Conservation (phyloP, 2,329 filamentous ascomycete genomes). For the Apiospora koreana region DNA sequence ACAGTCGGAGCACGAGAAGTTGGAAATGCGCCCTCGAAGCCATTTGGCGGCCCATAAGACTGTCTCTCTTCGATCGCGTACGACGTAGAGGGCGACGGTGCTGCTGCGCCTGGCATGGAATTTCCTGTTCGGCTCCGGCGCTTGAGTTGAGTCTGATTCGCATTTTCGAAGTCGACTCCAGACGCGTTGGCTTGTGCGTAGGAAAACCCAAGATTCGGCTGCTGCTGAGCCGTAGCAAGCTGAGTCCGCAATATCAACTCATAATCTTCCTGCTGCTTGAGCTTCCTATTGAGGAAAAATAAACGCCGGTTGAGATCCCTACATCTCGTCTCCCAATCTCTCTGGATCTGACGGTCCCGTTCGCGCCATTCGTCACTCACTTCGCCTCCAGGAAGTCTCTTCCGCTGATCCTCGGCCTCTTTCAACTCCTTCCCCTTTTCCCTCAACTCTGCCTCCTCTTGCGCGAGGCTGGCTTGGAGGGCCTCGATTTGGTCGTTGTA, state of each 20-base stretch:
- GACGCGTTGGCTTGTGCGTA: constrained; percentile 48
- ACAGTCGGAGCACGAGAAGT: constrained; percentile 37
- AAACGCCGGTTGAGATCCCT: constrained; percentile 54
- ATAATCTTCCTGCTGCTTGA: constrained; percentile 43
- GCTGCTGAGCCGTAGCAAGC: constrained; percentile 44
- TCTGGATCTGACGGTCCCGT: constrained; percentile 51
- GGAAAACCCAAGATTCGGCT: constrained; percentile 41
- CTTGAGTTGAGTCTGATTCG: constrained; percentile 43
- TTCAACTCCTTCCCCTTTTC: constrained; percentile 72
- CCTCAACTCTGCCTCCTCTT: constrained; percentile 72
- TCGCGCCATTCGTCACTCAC: constrained; percentile 59
- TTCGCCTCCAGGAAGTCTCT: constrained; percentile 62
- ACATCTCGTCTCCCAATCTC: constrained; percentile 57
- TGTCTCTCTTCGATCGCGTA: constrained; percentile 39
- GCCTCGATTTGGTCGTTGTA: constrained; percentile 57
- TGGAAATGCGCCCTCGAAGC: constrained; percentile 37
- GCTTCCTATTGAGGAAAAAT: constrained; percentile 45
- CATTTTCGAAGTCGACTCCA: constrained; percentile 49
- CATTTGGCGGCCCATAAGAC: constrained; percentile 48
- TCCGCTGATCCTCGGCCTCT: constrained; percentile 69
- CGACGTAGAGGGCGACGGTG: constrained; percentile 43
- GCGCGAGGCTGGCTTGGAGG: constrained; percentile 64
- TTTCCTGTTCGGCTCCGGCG: constrained; percentile 51
- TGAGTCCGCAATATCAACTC: constrained; percentile 49
- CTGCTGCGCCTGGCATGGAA: constrained; percentile 43